Evolutionary conservation across 352 stramenopile species (phyloP), one percentile per base, ranked within the genome.

Genomic region (Phytophthora quininea): DNA sequence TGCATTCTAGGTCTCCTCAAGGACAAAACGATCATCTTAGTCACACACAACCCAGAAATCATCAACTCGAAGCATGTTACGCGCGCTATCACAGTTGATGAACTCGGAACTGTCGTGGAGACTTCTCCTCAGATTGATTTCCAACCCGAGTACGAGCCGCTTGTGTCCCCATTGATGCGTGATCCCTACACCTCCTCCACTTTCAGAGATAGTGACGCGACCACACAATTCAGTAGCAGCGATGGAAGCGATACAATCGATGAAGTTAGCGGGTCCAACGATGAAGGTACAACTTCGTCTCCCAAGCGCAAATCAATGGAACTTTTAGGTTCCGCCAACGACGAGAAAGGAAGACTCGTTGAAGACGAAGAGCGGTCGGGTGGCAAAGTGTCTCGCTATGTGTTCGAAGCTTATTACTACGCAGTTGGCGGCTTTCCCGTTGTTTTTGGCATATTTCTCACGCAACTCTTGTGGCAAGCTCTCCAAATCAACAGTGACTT

Each of bases 11-110:
- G 69, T 12, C 62, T 85, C 55, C 60, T 86, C 12, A 61, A 57
- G 32, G 43, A 68, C 67, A 87, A 87, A 54, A 96, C 86, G 9
- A 79, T 98, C 1, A 72, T 99, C 35, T 72, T 98, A 24, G 92
- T 98, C 2, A 98, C 96, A 4, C 97, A 98, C 75, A 86, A 84
- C 42, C 66, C 97, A 1, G 88, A 98, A 7, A 76, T 82, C 37
- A 81, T 83, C n/a, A 45, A 27, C n/a, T 84, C 79, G 0, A 67
- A 42, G 4, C 51, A 68, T n/a, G 67, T 76, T 14, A 64, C 56
- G 4, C 60, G 65, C 5, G 43, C 52, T 19, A 35, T 74, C 7
- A 71, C 64, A 14, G 27, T 77, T 43, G 54, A 74, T 47, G 60
- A 74, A n/a, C 15, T 58, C 1, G 69, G 65, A 3, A 63, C 49